Conservation (phyloP, 257 asterid species). For the Ocimum tenuiflorum region DNA sequence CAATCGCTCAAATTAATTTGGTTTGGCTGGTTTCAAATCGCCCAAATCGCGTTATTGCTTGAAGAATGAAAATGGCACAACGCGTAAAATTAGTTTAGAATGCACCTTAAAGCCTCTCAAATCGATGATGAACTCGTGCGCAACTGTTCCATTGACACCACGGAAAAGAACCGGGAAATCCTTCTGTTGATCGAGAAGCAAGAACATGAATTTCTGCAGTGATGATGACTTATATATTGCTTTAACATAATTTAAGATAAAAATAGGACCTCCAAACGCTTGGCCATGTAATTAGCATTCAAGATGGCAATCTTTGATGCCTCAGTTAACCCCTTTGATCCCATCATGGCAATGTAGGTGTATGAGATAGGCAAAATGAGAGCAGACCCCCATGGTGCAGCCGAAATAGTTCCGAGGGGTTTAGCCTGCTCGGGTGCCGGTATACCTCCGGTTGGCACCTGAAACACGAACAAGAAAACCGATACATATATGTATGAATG, state of each 20-base stretch:
- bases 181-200: conserved; percentile 44
- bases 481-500: background rate
- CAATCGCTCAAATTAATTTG: too few species aligned
- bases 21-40: too few species aligned
- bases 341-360: conserved; percentile 97
- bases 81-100: background rate
- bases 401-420: conserved; percentile 90
- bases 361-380: conserved; percentile 95
- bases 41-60: background rate
- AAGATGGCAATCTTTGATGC: conserved; percentile 94
- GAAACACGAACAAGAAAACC: conserved; percentile 6
- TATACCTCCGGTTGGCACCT: conserved; percentile 90
- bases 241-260: background rate
- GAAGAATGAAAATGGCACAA: background rate
- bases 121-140: conserved; percentile 92
- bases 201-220: background rate
- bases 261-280: conserved; percentile 73
- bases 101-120: conserved; percentile 85
- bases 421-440: conserved; percentile 74
- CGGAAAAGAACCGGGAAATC: conserved; percentile 91
- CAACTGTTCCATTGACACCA: conserved; percentile 86
- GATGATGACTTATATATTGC: background rate
- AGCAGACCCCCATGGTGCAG: conserved; percentile 99
- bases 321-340: conserved; percentile 80
- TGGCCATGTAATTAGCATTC: conserved; percentile 92